Evolutionary conservation across 768 basidiomycete species (phyloP).

Genomic region (Piloderma croceum): DNA sequence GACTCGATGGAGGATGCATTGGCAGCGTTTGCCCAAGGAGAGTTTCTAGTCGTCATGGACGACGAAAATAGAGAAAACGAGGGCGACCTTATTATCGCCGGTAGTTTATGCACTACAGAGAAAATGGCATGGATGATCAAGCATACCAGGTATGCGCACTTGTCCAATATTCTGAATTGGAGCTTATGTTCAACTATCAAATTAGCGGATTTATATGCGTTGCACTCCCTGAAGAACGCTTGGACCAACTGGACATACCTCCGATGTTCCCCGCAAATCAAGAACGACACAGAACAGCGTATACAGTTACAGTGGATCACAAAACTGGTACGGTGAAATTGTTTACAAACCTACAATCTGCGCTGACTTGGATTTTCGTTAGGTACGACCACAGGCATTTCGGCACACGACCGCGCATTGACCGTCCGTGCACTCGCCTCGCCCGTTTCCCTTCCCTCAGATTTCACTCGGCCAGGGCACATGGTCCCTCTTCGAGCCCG

Average conservation of each 20-base stretch:
- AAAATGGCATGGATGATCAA: conserved; percentile 99
- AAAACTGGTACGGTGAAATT: conserved; percentile 53
- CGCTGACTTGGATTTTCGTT: background rate
- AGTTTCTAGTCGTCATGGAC: conserved; percentile 97
- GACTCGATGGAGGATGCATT: conserved; percentile 80
- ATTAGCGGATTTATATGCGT: conserved; percentile 91
- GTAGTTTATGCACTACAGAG: conserved; percentile 77
- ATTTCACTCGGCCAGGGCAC: conserved; percentile 92
- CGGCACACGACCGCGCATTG: conserved; percentile 88
- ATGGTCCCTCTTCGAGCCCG: conserved; percentile 89
- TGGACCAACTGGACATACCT: conserved; percentile 74
- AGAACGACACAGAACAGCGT: conserved; percentile 89
- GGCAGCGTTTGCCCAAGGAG: conserved; percentile 67
- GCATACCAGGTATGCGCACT: conserved; percentile 71
- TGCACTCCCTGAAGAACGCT: conserved; percentile 68
- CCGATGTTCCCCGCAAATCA: conserved; percentile 94
- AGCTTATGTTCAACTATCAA: background rate
- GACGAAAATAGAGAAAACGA: conserved; percentile 96
- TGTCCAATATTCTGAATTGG: background rate
- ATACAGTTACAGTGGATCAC: conserved; percentile 94
- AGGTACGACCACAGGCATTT: conserved; percentile 96
- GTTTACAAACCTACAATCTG: background rate
- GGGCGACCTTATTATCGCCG: conserved; percentile 92
- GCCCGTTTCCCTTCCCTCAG: conserved; percentile 43
- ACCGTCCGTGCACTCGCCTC: conserved; percentile 82